Percentiles rank a stretch among this genome's conserved stretches.
Evolutionary conservation across 441 rosid species (phyloP).

Genomic region (Adansonia grandidieri): DNA sequence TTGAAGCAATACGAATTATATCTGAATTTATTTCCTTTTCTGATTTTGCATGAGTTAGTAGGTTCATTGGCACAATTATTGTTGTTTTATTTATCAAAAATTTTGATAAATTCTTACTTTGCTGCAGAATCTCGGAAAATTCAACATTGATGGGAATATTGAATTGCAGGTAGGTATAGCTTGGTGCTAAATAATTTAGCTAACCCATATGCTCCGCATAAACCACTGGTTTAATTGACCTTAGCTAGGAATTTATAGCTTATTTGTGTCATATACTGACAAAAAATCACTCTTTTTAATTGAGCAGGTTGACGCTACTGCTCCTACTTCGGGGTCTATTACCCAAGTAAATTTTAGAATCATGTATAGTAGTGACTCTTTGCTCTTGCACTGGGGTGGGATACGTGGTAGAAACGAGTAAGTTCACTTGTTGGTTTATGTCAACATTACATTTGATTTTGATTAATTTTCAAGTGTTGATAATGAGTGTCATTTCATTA

Average conservation of each 20-base stretch:
- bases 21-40: constrained; percentile 7
- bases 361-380: constrained; percentile 58
- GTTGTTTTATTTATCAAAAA: constrained; percentile 2
- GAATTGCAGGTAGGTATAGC: constrained; percentile 72
- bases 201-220: constrained; percentile 5
- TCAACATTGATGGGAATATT: constrained; percentile 73
- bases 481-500: constrained; percentile 2
- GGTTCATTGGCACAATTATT: background rate
- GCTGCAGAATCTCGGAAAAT: constrained; percentile 67
- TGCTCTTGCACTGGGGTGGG: constrained; percentile 94
- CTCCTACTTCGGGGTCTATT: constrained; percentile 42
- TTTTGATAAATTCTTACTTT: constrained; percentile 39
- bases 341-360: constrained; percentile 65
- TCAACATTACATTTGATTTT: constrained; percentile 9
- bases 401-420: constrained; percentile 73
- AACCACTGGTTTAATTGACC: constrained; percentile 23
- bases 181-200: constrained; percentile 16
- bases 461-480: constrained; percentile 16
- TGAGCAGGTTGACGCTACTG: constrained; percentile 71
- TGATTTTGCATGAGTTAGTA: background rate
- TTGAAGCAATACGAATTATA: constrained; percentile 18
- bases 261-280: constrained; percentile 30
- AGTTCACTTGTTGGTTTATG: constrained; percentile 39
- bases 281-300: constrained; percentile 30
- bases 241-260: constrained; percentile 19